Conservation (phyloP, 305 asterid genomes). For the Fraxinus latifolia region DNA sequence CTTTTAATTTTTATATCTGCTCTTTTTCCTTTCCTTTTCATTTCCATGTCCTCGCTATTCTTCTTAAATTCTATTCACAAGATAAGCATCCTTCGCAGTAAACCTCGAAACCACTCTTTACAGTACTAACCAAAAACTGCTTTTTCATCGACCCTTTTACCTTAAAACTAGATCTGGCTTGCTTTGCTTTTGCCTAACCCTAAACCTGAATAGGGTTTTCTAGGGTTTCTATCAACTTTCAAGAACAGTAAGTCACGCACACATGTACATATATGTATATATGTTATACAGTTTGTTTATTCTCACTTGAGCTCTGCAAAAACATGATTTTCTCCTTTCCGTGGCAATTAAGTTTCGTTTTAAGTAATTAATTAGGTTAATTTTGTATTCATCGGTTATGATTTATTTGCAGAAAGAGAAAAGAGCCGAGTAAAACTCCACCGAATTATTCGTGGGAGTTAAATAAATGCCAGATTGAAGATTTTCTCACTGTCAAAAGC, state of each 20-base stretch:
- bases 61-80: slow-evolving; percentile 86
- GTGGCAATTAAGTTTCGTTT: neutral
- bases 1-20: neutral
- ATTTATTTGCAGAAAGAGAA: slow-evolving; percentile 20
- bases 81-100: slow-evolving; percentile 40
- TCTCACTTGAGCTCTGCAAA: neutral
- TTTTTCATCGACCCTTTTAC: slow-evolving; percentile 21
- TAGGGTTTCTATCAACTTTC: slow-evolving; percentile 11
- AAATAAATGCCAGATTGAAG: neutral
- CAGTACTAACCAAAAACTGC: slow-evolving; percentile 22
- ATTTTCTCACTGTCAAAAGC: slow-evolving; percentile 22
- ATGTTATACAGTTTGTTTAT: neutral
- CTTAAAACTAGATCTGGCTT: slow-evolving; percentile 44
- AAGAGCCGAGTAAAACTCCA: slow-evolving; percentile 21
- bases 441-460: slow-evolving; percentile 30
- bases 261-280: neutral
- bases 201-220: slow-evolving; percentile 29
- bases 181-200: slow-evolving; percentile 35
- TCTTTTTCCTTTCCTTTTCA: slow-evolving; percentile 30
- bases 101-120: slow-evolving; percentile 24
- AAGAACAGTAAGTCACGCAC: neutral
- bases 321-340: neutral
- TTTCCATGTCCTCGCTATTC: slow-evolving; percentile 36
- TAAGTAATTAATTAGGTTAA: neutral
- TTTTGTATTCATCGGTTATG: neutral